phyloP scores from a whole-genome alignment of 306 rosid genomes.

The Macrotyloma uniflorum region DNA sequence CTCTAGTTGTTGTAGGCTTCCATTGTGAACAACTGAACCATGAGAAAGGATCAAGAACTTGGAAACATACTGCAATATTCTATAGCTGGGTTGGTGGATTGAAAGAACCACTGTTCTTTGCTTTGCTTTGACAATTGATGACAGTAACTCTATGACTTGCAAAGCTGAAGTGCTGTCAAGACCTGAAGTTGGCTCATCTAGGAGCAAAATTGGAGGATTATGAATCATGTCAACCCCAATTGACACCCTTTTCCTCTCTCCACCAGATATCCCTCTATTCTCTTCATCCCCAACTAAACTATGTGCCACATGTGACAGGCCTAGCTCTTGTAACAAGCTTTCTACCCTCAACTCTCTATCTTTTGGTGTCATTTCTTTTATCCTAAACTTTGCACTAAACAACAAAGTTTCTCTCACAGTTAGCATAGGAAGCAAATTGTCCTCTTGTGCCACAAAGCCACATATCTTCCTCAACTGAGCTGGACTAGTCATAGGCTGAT shows the following conservation, averaged over 20 bases:
- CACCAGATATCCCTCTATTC: conserved; percentile 83
- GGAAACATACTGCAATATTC: conserved; percentile 74
- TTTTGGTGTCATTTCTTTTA: conserved; percentile 51
- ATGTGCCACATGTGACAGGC: conserved; percentile 71
- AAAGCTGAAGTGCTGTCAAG: conserved; percentile 67
- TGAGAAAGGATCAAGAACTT: conserved; percentile 75
- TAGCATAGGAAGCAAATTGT: conserved; percentile 78
- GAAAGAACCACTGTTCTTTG: conserved; percentile 72
- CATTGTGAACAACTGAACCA: conserved; percentile 75
- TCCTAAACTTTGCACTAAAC: conserved; percentile 79
- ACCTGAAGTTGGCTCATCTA: conserved; percentile 92
- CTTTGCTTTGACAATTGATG: conserved; percentile 63
- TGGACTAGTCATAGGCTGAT: conserved; percentile 52
- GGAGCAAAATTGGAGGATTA: conserved; percentile 71
- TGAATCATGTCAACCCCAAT: conserved; percentile 89
- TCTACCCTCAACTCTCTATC: conserved; percentile 67
- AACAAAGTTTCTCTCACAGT: conserved; percentile 82
- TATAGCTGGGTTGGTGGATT: conserved; percentile 89
- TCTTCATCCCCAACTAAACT: conserved; percentile 87
- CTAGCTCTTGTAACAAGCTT: conserved; percentile 75
- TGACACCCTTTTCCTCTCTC: conserved; percentile 87
- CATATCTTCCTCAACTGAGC: conserved; percentile 70
- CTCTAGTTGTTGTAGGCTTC: conserved; percentile 70
- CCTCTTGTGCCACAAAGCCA: conserved; percentile 89
- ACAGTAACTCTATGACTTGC: conserved; percentile 74